Conservation (phyloP, 768 basidiomycete genomes). For the Suillus tomentosus region DNA sequence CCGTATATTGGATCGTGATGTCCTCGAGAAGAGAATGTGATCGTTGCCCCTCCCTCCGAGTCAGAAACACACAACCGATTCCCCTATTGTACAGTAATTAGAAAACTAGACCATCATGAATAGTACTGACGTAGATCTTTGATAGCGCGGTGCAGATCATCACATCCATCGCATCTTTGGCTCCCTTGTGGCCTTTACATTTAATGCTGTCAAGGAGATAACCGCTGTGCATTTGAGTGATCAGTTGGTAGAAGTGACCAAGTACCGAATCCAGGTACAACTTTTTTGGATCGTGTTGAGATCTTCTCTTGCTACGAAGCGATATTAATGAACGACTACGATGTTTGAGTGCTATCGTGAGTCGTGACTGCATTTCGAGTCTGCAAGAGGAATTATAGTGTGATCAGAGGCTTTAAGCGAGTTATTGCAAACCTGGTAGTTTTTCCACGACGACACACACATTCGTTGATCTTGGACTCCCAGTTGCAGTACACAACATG, state of each 20-base stretch:
- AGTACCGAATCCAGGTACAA: slow-evolving; percentile 1
- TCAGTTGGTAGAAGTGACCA: too few relatives aligned
- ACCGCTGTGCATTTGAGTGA: neutral
- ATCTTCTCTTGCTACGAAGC: slow-evolving; percentile 5
- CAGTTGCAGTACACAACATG: neutral
- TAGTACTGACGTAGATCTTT: neutral
- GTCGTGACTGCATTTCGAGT: neutral
- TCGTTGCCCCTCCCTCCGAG: slow-evolving; percentile 87
- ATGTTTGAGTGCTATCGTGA: neutral
- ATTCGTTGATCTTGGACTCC: neutral
- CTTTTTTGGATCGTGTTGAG: neutral
- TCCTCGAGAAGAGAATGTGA: slow-evolving; percentile 85
- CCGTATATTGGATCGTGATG: slow-evolving; percentile 36
- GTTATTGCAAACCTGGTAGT: neutral
- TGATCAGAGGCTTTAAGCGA: too few relatives aligned
- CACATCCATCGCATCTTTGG: neutral
- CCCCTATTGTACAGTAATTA: slow-evolving; percentile 19
- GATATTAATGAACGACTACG: slow-evolving; percentile 7
- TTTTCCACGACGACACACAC: neutral
- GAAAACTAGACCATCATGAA: neutral
- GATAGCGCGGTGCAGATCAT: neutral
- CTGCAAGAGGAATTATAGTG: neutral
- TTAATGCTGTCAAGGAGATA: neutral
- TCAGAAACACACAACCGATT: slow-evolving; percentile 89
- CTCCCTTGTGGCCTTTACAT: neutral